Evolutionary conservation across 169 alveolate genomes (phyloP).

Genomic region (Ichthyophthirius multifiliis): DNA sequence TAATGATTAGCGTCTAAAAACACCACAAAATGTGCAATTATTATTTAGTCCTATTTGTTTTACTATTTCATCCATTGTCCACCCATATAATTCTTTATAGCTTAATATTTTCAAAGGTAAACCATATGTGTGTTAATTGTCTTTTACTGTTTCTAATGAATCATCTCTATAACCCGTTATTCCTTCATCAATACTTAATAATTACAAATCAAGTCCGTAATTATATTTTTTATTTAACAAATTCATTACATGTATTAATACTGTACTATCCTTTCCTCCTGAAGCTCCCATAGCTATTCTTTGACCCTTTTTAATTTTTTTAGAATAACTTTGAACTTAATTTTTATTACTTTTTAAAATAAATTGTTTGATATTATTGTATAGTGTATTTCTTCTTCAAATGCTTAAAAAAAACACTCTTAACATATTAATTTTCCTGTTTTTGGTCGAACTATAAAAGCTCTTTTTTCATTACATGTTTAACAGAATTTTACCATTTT

Average conservation of each 20-base stretch:
- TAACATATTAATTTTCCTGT: constrained; percentile 89
- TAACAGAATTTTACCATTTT: constrained; percentile 54
- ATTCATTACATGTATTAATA: constrained; percentile 92
- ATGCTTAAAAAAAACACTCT: constrained; percentile 90
- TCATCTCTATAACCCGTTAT: constrained; percentile 97
- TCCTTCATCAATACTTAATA: constrained; percentile 98
- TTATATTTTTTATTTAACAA: constrained; percentile 89
- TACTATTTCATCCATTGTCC: constrained; percentile 98
- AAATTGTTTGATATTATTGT: constrained; percentile 77
- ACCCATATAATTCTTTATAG: constrained; percentile 91
- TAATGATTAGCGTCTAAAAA: constrained; percentile 95
- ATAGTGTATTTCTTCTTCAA: constrained; percentile 94
- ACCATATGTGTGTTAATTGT: constrained; percentile 81
- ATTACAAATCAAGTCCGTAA: constrained; percentile 88
- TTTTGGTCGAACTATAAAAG: constrained; percentile 89
- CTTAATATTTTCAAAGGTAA: constrained; percentile 89
- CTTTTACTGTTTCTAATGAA: constrained; percentile 92
- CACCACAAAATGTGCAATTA: constrained; percentile 98
- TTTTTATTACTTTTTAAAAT: constrained; percentile 29
- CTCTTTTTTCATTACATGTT: constrained; percentile 77
- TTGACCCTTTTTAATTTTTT: constrained; percentile 79
- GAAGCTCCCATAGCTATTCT: constrained; percentile 95
- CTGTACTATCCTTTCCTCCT: constrained; percentile 99
- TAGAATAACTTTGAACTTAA: neutral
- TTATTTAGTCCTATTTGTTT: constrained; percentile 88